phyloP scores from a whole-genome alignment of 805 yeast species.

The Starmerella riodocensis region DNA sequence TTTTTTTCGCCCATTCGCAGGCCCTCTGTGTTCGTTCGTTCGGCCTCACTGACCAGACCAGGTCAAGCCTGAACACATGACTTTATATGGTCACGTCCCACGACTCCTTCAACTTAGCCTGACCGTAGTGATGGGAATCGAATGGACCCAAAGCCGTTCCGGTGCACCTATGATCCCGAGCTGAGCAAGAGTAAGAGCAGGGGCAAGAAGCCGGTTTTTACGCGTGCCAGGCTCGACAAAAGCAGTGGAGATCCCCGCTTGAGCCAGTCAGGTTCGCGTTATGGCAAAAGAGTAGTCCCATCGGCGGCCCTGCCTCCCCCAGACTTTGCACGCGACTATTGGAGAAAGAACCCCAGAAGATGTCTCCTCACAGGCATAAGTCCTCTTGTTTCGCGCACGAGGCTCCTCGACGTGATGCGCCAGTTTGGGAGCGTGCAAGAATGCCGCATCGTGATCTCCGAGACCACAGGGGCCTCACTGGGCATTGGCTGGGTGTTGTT shows the following conservation, averaged over 20 bases:
- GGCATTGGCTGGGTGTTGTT: conserved; percentile 12
- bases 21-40: no score
- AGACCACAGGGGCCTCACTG: conserved; percentile 13
- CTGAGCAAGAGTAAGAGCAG: conserved; percentile 5
- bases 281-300: conserved; percentile 2
- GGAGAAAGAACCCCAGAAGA: neutral
- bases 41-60: no score
- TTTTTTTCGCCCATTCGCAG: no score
- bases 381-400: conserved; percentile 8
- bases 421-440: conserved; percentile 3
- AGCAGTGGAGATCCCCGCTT: conserved; percentile 7
- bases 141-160: conserved; percentile 12
- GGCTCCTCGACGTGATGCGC: conserved; percentile 3
- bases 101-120: neutral
- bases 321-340: conserved; percentile 1
- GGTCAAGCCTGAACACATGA: no score
- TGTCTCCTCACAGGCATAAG: conserved; percentile 5
- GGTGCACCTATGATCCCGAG: conserved; percentile 14
- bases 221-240: neutral
- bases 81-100: neutral
- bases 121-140: conserved; percentile 1
- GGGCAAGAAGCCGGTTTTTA: conserved; percentile 6
- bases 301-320: conserved; percentile 3
- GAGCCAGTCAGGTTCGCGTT: neutral
- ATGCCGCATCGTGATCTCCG: conserved; percentile 7